Evolutionary conservation across 208 protist genomes (phyloP), one percentile per base, ranked within the genome.

Genomic region (Leishmania aethiopica): DNA sequence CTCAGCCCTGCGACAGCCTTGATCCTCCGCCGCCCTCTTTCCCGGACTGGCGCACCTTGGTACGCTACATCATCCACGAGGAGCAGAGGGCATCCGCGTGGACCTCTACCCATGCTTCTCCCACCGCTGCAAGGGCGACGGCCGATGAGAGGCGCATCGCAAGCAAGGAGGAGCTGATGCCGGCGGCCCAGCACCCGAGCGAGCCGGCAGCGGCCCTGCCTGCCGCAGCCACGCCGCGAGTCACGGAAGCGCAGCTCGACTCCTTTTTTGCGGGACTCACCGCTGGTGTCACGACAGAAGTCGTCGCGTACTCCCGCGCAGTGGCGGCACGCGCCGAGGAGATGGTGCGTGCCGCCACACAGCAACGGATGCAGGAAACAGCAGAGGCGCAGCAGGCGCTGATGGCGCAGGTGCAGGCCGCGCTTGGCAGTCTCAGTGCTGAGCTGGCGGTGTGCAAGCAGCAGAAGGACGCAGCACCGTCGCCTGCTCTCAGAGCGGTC

Each of bases 31-130:
- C 83, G 8, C 55, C 83, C 1, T 59, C 78, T 47, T 76, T 80
- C 51, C 45, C 83, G 11, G 83, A 86, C 75, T 86, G 83, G 83
- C 83, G 83, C 69, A 86, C 83, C 13, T 60, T 86, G 53, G 83
- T 86, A 10, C 83, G 83, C 6, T 86, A 86, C 83, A 86, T 86
- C 75, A 69, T 86, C 40, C 83, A 80, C 62, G 83, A 86, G 49
- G 83, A 82, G 75, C 64, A 72, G 59, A 49, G 13, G 35, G 53
- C 49, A 47, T n/a, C 75, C 0, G 37, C 37, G 47, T 51, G 60
- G 77, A 15, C 59, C 25, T 40, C 74, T 25, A 8, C 32, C 13
- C 13, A 67, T 35, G 64, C 60, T 11, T n/a, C 60, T 42, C 42
- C 35, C 45, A 42, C 49, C 35, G 47, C 72, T 22, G 25, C 57